A percentile compares a stretch with the other conserved stretches of the same genome.
Evolutionary conservation across 306 rosid genomes (phyloP).

Genomic region (Malus fusca): DNA sequence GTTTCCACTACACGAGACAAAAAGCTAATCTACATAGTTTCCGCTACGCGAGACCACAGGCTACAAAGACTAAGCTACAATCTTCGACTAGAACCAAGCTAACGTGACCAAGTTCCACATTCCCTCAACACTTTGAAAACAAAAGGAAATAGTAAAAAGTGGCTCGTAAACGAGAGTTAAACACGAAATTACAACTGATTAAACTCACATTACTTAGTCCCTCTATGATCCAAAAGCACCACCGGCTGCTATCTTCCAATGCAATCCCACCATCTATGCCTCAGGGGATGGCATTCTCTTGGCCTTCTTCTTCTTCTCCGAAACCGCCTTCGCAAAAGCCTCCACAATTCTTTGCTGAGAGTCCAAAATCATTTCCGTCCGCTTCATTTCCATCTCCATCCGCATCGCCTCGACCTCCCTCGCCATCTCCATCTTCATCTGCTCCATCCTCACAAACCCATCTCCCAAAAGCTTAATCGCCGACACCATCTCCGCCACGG

Average conservation of each 20-base stretch:
- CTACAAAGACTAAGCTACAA: conserved; percentile 8
- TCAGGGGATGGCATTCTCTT: conserved; percentile 56
- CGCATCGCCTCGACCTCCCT: conserved; percentile 79
- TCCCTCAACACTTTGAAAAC: background rate
- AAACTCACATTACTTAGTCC: background rate
- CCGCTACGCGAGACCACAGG: background rate
- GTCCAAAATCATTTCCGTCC: conserved; percentile 89
- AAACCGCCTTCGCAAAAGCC: conserved; percentile 76
- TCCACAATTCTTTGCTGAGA: conserved; percentile 86
- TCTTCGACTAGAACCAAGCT: background rate
- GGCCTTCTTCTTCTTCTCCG: conserved; percentile 64
- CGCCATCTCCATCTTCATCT: conserved; percentile 98
- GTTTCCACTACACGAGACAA: background rate
- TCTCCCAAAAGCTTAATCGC: conserved; percentile 84
- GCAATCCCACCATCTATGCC: conserved; percentile 15
- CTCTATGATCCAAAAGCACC: background rate
- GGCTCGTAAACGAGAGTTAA: background rate
- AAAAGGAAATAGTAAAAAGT: conserved; percentile 1
- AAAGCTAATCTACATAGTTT: conserved; percentile 4
- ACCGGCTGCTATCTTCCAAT: background rate
- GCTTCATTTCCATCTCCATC: conserved; percentile 97
- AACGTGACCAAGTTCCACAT: conserved; percentile 3
- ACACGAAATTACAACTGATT: background rate
- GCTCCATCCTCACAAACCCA: conserved; percentile 89
- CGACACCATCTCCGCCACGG: conserved; percentile 58